Conservation (phyloP, 805 yeast species). For the Dipodascus albidus region DNA sequence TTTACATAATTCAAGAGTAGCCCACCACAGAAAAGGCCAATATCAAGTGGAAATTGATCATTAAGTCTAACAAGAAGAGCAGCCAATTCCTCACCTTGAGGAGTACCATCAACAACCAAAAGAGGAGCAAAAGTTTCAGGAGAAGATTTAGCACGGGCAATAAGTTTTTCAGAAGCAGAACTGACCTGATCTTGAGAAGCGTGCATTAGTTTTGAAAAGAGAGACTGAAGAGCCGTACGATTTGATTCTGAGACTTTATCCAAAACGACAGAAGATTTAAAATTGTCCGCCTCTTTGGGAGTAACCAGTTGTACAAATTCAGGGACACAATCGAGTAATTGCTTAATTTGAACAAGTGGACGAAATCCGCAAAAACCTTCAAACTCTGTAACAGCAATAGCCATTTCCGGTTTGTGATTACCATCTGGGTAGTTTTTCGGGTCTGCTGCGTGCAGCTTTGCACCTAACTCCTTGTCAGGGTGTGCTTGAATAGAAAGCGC, state of each 20-base stretch:
- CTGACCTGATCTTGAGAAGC: slow-evolving; percentile 50
- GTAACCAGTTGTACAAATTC: slow-evolving; percentile 70
- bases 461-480: slow-evolving; percentile 83
- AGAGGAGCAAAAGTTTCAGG: slow-evolving; percentile 44
- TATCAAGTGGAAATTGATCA: slow-evolving; percentile 83
- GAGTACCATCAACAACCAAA: slow-evolving; percentile 22
- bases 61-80: slow-evolving; percentile 66
- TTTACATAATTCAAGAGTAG: slow-evolving; percentile 79
- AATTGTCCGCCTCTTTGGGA: slow-evolving; percentile 41
- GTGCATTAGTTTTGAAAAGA: slow-evolving; percentile 79
- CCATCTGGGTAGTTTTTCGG: slow-evolving; percentile 95
- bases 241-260: slow-evolving; percentile 44
- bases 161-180: slow-evolving; percentile 50
- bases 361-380: slow-evolving; percentile 98
- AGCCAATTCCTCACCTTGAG: slow-evolving; percentile 37
- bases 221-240: slow-evolving; percentile 54
- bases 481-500: slow-evolving; percentile 96
- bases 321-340: slow-evolving; percentile 58
- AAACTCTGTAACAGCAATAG: slow-evolving; percentile 88
- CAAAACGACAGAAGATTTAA: slow-evolving; percentile 31
- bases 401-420: slow-evolving; percentile 99
- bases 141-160: slow-evolving; percentile 46
- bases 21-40: slow-evolving; percentile 95
- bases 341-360: slow-evolving; percentile 69
- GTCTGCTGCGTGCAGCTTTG: slow-evolving; percentile 62